These are phyloP conservation scores for Phytopythium mirpurense DNA, from an alignment of 352 stramenopile species.

Conservation along the genomic window DNA sequence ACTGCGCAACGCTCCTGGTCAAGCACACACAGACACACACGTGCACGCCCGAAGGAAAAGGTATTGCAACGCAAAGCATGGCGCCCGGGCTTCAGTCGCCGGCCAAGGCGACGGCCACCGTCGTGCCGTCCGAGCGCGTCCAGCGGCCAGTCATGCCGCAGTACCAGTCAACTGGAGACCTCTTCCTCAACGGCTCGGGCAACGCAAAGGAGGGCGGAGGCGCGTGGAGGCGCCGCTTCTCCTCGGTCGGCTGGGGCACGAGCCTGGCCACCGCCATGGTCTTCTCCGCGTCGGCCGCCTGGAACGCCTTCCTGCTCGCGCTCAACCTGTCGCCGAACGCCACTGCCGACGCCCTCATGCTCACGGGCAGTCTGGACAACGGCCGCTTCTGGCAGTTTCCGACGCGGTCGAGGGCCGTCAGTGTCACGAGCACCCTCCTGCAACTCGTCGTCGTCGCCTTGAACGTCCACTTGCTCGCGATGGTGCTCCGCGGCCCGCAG, in stretches of 20 bases:
- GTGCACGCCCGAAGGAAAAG: no score
- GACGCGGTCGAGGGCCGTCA: constrained; percentile 5
- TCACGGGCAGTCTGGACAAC: constrained; percentile 24
- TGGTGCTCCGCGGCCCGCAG: neutral
- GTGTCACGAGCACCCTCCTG: neutral
- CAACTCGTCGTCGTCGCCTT: neutral
- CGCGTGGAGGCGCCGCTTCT: constrained; percentile 6
- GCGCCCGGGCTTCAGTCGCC: no score
- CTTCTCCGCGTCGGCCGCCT: constrained; percentile 15
- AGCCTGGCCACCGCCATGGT: constrained; percentile 15
- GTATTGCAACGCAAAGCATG: no score
- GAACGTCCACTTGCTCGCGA: neutral
- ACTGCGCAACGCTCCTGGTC: no score
- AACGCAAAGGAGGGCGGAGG: neutral
- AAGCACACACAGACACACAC: no score
- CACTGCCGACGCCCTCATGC: constrained; percentile 31
- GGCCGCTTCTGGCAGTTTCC: constrained; percentile 25
- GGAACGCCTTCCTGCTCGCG: constrained; percentile 28
- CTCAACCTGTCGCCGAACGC: constrained; percentile 24
- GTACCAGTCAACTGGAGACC: neutral
- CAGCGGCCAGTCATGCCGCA: constrained; percentile 1
- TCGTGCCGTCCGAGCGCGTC: neutral
- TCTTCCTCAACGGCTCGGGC: neutral
- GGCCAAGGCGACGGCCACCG: neutral
- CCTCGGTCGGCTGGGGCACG: constrained; percentile 13